Evolutionary conservation across 2,329 filamentous ascomycete genomes (phyloP).

Genomic region (Curvularia lunata): DNA sequence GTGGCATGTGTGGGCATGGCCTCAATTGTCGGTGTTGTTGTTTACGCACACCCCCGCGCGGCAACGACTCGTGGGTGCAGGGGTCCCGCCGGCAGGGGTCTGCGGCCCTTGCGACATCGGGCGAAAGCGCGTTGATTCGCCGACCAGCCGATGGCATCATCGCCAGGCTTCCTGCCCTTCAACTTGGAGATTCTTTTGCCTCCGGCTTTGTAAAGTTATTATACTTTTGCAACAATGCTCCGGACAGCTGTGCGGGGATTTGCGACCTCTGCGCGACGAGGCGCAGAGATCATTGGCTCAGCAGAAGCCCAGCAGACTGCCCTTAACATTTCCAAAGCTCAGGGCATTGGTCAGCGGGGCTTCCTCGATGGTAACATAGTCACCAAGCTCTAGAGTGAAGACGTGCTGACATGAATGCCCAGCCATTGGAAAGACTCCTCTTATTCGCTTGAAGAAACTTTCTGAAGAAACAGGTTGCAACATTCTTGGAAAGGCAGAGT

Average conservation of each 20-base stretch:
- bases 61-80: slow-evolving; percentile 16
- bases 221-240: slow-evolving; percentile 62
- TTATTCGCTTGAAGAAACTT: slow-evolving; percentile 87
- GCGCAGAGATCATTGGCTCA: slow-evolving; percentile 54
- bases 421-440: slow-evolving; percentile 97
- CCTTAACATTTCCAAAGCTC: slow-evolving; percentile 76
- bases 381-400: neutral
- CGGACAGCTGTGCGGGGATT: slow-evolving; percentile 72
- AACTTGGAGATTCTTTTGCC: slow-evolving; percentile 3
- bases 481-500: slow-evolving; percentile 94
- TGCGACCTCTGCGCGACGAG: slow-evolving; percentile 66
- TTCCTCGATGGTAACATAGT: slow-evolving; percentile 76
- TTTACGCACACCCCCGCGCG: slow-evolving; percentile 16
- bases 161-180: slow-evolving; percentile 5
- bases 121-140: slow-evolving; percentile 25
- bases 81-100: slow-evolving; percentile 10
- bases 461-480: slow-evolving; percentile 93
- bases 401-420: slow-evolving; percentile 10
- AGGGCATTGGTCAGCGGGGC: slow-evolving; percentile 75
- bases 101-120: slow-evolving; percentile 33
- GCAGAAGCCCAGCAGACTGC: slow-evolving; percentile 65
- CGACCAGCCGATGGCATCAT: slow-evolving; percentile 25
- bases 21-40: slow-evolving; percentile 21
- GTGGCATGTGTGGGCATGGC: slow-evolving; percentile 17
- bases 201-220: slow-evolving; percentile 5